Base-by-base conservation (phyloP, 345 rosid genomes). In the Lepidium aucheri region DNA sequence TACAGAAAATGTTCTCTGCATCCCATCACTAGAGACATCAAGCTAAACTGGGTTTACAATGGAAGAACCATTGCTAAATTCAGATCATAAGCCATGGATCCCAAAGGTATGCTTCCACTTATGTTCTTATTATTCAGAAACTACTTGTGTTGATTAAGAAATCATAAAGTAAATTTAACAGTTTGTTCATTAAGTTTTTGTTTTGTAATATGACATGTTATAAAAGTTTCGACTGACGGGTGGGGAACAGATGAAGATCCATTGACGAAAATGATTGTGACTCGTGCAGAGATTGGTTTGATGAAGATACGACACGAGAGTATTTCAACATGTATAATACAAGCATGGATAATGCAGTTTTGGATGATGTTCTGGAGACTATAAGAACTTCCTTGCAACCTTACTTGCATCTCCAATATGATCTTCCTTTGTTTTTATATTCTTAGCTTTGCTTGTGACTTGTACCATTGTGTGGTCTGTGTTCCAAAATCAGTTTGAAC, bases 241-340 rank as follows among this genome's bases (percentile, higher is more conserved):
- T 39, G 83, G 17, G 99, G 99, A 43, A 94, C 97, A 13, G 99
- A 94, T 54, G 96, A 90, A 76, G 86, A 87, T 69, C 74, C 95
- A 6, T 76, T 94, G 50, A 88, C 83, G 38, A 85, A 95, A 80
- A 92, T 80, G 11, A 84, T 90, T 15, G 80, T 90, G 72, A 70
- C 77, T 11, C 83, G 97, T 60, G 90, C 97, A 22, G 99, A 94
- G 68, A 65, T 84, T 0, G 99, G 90, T 80, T 15, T 80, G 91
- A 81, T 72, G 95, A 84, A 72, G 47, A 60, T 83, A 33, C 80
- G 84, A 64, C 92, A n/a, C n/a, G 77, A 17, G 91, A 85, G 78
- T 90, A 80, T 51, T 77, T 56, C 68, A 79, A 70, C 42, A 74
- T 77, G 73, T 84, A 78, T 64, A 76, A 83, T 43, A 43, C 78